Percentiles rank a stretch among this genome's conserved stretches.
phyloP scores from a whole-genome alignment of 116 monocot species.

The Zostera marina region DNA sequence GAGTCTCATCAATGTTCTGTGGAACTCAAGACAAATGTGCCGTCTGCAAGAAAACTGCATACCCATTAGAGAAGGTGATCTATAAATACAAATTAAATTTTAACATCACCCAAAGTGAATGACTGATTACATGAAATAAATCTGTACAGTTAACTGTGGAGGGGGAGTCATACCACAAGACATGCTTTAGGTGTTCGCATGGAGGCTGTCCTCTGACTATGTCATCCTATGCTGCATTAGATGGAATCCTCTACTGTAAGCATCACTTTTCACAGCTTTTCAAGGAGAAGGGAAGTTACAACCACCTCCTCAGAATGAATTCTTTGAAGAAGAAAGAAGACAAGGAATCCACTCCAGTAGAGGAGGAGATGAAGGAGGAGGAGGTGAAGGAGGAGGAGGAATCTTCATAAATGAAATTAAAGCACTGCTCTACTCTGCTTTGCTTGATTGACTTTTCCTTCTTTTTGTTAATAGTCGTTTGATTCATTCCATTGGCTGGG shows the following conservation, averaged over 20 bases:
- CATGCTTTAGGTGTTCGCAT: slow-evolving; percentile 74
- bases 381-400: no score
- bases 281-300: slow-evolving; percentile 85
- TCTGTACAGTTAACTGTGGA: slow-evolving; percentile 46
- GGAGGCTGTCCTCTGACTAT: slow-evolving; percentile 68
- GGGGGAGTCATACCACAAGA: slow-evolving; percentile 76
- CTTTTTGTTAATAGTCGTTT: background rate
- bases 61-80: slow-evolving; percentile 74
- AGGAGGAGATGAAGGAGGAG: background rate
- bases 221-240: slow-evolving; percentile 57
- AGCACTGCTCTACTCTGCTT: background rate
- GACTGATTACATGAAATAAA: background rate
- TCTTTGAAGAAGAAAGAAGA: slow-evolving; percentile 14
- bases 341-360: background rate
- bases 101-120: background rate
- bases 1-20: slow-evolving; percentile 53
- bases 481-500: background rate
- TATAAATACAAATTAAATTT: background rate
- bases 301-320: slow-evolving; percentile 26
- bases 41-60: slow-evolving; percentile 65
- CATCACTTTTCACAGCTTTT: slow-evolving; percentile 77
- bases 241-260: slow-evolving; percentile 81
- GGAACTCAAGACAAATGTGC: slow-evolving; percentile 94
- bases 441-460: background rate
- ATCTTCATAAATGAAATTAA: background rate